phyloP scores from a whole-genome alignment of 768 basidiomycete genomes.

The Tephrocybe sp. region DNA sequence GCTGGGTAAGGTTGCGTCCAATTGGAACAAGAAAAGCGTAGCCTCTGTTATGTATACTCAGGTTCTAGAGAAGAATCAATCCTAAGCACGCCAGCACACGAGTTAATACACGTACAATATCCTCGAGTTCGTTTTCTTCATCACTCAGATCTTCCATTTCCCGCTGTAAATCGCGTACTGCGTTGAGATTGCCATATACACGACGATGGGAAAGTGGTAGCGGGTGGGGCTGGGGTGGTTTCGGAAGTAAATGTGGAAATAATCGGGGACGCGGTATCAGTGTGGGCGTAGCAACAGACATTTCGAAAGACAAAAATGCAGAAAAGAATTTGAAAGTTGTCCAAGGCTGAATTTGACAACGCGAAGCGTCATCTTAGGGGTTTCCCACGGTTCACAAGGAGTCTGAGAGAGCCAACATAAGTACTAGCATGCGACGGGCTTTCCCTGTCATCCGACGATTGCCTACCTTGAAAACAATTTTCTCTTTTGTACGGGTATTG shows the following conservation, averaged over 20 bases:
- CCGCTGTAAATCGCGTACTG: constrained; percentile 62
- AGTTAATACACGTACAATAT: constrained; percentile 44
- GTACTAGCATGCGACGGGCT: background rate
- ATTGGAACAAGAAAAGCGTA: constrained; percentile 69
- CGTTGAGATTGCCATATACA: constrained; percentile 55
- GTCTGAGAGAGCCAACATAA: too few relatives aligned
- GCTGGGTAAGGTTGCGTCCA: constrained; percentile 67
- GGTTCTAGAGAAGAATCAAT: constrained; percentile 37
- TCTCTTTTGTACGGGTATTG: background rate
- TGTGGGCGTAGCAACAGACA: constrained; percentile 62
- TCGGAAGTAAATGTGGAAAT: constrained; percentile 67
- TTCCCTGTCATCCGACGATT: background rate
- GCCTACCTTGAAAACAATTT: background rate
- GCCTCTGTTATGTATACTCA: constrained; percentile 62
- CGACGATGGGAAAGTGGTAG: constrained; percentile 52
- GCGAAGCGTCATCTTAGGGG: background rate
- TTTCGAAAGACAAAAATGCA: constrained; percentile 8
- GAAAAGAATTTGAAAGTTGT: background rate
- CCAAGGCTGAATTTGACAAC: background rate
- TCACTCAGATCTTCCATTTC: constrained; percentile 86
- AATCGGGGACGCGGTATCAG: constrained; percentile 60
- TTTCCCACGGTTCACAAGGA: too few relatives aligned
- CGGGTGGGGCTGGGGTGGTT: constrained; percentile 63
- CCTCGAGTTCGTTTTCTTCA: constrained; percentile 81
- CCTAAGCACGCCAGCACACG: constrained; percentile 5